These are phyloP conservation scores for Peronosclerospora sorghi DNA, from an alignment of 352 stramenopile species.

Conservation along the genomic window DNA sequence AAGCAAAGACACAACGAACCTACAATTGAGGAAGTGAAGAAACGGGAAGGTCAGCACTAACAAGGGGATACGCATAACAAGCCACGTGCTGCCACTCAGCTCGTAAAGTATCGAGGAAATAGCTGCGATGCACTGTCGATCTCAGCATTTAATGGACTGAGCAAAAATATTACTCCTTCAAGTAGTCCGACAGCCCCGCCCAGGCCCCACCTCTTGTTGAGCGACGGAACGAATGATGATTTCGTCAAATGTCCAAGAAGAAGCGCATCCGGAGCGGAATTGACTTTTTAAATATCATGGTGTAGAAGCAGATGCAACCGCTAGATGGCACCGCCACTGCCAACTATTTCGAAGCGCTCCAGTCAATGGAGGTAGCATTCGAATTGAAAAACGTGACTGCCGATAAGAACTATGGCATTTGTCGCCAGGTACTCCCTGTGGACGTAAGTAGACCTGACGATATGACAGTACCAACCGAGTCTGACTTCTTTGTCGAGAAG, in stretches of 20 bases:
- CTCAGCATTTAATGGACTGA: neutral
- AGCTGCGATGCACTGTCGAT: neutral
- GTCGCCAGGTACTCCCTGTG: neutral
- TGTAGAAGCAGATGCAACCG: neutral
- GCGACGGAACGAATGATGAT: neutral
- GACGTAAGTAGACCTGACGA: neutral
- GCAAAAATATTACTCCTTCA: neutral
- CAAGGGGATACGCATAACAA: neutral
- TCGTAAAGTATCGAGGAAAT: neutral
- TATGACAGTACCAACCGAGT: neutral
- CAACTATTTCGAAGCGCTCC: no score
- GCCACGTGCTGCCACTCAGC: neutral
- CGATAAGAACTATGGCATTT: neutral
- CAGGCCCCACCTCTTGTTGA: neutral
- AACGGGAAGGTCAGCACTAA: neutral
- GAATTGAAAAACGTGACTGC: no score
- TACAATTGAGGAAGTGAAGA: neutral
- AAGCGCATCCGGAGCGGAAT: neutral
- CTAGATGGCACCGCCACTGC: neutral
- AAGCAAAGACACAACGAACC: neutral
- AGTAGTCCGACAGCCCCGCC: neutral
- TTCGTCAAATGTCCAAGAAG: neutral
- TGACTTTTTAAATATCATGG: neutral
- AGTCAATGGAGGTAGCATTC: neutral
- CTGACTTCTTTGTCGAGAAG: no score